Evolutionary conservation across 768 basidiomycete genomes (phyloP).

Genomic region (Cystofilobasidium macerans): DNA sequence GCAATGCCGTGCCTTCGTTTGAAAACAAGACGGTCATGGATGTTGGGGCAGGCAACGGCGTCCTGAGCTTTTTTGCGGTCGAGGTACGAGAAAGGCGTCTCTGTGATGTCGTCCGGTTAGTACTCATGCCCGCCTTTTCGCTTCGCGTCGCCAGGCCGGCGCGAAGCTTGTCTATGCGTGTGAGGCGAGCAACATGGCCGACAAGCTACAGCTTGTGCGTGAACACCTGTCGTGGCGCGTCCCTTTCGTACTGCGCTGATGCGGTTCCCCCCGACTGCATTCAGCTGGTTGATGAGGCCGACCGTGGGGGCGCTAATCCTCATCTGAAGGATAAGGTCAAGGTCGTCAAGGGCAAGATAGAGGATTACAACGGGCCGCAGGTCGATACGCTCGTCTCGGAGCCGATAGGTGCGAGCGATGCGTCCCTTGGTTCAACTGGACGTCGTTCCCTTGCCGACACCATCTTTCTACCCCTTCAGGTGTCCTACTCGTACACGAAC

Average conservation of each 20-base stretch:
- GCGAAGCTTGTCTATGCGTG: conserved; percentile 19
- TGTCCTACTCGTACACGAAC: conserved; percentile 20
- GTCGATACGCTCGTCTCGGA: conserved; percentile 24
- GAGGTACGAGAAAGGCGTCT: background rate
- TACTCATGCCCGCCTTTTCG: background rate
- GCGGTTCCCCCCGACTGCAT: background rate
- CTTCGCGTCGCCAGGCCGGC: conserved; percentile 11
- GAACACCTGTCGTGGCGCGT: background rate
- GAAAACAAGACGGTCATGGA: conserved; percentile 23
- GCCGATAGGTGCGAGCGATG: conserved; percentile 21
- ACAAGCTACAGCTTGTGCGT: conserved; percentile 14
- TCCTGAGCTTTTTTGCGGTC: conserved; percentile 21
- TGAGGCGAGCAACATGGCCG: conserved; percentile 22
- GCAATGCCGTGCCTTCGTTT: conserved; percentile 18
- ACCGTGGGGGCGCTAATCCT: conserved; percentile 13
- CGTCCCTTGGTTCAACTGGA: background rate
- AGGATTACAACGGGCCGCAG: conserved; percentile 12
- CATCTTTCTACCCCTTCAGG: background rate
- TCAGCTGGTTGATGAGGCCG: conserved; percentile 21
- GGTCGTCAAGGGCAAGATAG: conserved; percentile 24
- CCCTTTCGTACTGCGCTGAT: too few species aligned
- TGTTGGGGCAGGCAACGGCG: conserved; percentile 22
- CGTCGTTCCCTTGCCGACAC: background rate
- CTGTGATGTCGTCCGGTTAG: too few species aligned
- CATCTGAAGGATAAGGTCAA: conserved; percentile 19